Base-by-base conservation (phyloP, 2,329 filamentous ascomycete genomes). In the Talaromyces albobiverticillius region DNA sequence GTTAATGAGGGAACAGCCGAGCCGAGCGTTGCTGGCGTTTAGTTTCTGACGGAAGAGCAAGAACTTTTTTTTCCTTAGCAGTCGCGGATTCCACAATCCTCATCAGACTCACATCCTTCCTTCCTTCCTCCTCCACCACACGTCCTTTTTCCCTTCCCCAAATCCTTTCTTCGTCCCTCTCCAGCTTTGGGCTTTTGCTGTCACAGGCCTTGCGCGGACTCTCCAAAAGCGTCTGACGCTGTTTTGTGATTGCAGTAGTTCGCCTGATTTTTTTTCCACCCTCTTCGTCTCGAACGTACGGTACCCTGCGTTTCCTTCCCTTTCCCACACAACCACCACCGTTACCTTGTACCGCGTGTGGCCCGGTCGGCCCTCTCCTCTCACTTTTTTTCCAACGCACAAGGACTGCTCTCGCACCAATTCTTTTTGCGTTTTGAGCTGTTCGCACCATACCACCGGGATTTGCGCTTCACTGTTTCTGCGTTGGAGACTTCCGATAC, bases 121-220 rank as follows among this genome's bases (percentile, higher is more conserved):
- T 40, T 23, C 34, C 38, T 34, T 48, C 45, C 38, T 45, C 20
- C 34, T 32, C 46, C 51, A 46, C 50, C 46, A 49, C 46, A 49
- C 23, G 34, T 32, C 47, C 36, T 41, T 60, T 57, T 53, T 59
- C 61, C 58, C 53, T 54, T 52, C 54, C 55, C 51, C 34, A 38
- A 14, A 38, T 10, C 58, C 55, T 56, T 57, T 46, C 53, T 57
- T 61, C 59, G 41, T 52, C 56, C 57, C 59, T 57, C 31, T 34
- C 55, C 56, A 53, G 60, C 61, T 56, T 62, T 57, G 60, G 52
- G 56, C 59, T 57, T 45, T 55, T 52, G 46, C 46, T 32, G 16
- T 32, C 4, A 46, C 46, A 26, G 25, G 40, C 26, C 26, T 42
- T 51, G 25, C 11, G n/a, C 18, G 18, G 36, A 29, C 23, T 16